Base-by-base conservation (phyloP, 805 yeast genomes). In the Scheffersomyces lignosus region DNA sequence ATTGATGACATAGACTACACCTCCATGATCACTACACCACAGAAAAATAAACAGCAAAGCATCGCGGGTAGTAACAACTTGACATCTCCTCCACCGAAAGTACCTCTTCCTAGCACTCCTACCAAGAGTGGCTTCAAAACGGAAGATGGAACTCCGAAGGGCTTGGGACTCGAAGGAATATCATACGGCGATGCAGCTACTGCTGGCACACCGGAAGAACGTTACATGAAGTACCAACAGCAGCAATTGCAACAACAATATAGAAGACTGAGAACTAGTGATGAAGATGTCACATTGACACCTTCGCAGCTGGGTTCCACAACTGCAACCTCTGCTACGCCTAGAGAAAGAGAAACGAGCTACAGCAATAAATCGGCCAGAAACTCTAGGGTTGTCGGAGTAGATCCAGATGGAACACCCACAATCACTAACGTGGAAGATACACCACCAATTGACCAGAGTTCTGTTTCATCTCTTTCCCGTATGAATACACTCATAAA, bases 91-190 rank as follows among this genome's bases (percentile, higher is more conserved):
- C 73, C 73, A 13, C 73, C 73, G 9, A 60, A 50, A 34, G 34
- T 52, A 18, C 71, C 60, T 5, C 38, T 56, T 12, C 62, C 62
- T 45, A 27, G 55, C 5, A 59, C 65, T 4, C 66, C 66, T 2
- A 43, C 33, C 24, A 51, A 43, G 33, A 48, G 36, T 20, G 32
- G 33, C 3, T 23, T 29, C 18, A 26, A 16, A 16, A 35, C 24
- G 9, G 38, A 31, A 20, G 62, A 54, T 12, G 52, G 34, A n/a
- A 50, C 52, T 7, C 56, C 62, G 3, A 50, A 54, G 32, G 74
- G 74, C 5, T 49, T 69, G 29, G 74, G 73, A 6, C 48, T 66
- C 33, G 70, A 65, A 30, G 66, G 66, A 3, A 44, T 64, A n/a
- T 62, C 53, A 17, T 60, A 49, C 38, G 51, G 51, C 15, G 34